These are phyloP conservation scores for Quercus aquifolioides DNA, from an alignment of 306 rosid genomes.

Conservation along the genomic window DNA sequence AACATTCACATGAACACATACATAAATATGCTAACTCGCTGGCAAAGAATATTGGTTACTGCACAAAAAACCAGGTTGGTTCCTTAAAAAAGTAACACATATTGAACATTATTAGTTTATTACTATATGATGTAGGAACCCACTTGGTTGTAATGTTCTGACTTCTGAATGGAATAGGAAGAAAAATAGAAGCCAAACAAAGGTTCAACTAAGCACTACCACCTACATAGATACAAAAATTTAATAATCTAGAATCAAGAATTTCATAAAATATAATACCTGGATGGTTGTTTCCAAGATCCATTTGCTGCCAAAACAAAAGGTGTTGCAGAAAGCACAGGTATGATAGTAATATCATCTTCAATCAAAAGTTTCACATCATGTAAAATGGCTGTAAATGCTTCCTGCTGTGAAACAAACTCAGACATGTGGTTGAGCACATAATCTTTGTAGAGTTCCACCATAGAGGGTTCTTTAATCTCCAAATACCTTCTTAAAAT, in stretches of 20 bases:
- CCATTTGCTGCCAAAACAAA: conserved; percentile 92
- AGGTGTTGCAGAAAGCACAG: conserved; percentile 55
- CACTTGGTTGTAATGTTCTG: neutral
- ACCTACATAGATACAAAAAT: neutral
- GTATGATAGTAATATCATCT: conserved; percentile 63
- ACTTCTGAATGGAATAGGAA: neutral
- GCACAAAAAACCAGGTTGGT: neutral
- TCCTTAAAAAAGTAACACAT: neutral
- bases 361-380: conserved; percentile 68
- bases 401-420: conserved; percentile 53
- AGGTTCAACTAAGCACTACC: neutral
- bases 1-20: neutral
- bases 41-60: neutral
- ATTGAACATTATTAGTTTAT: neutral
- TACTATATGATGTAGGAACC: neutral
- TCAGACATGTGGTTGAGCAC: conserved; percentile 69
- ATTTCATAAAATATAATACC: conserved; percentile 34
- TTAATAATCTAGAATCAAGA: neutral
- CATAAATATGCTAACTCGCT: neutral
- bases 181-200: neutral
- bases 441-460: conserved; percentile 82
- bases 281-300: conserved; percentile 85
- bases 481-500: conserved; percentile 68
- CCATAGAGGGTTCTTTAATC: conserved; percentile 67
- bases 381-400: conserved; percentile 61